Percentiles rank a stretch among this genome's conserved stretches.
Conservation (phyloP, 257 asterid species). For the Linderniella brevidens region DNA sequence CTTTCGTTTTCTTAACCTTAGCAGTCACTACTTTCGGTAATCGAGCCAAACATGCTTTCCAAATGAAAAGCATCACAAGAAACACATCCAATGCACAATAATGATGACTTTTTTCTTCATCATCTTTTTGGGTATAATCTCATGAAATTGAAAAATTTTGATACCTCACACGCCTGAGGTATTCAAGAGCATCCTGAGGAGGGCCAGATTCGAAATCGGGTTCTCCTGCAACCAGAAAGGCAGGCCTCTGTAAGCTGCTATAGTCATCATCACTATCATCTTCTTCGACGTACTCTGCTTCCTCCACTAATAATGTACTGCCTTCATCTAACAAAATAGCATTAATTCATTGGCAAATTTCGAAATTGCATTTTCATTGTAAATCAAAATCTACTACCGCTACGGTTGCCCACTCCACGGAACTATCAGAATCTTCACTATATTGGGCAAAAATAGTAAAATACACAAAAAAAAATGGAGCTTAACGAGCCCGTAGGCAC, state of each 20-base stretch:
- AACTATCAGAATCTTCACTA: too few species aligned
- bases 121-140: constrained; percentile 1
- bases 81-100: neutral
- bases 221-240: constrained; percentile 63
- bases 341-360: constrained; percentile 17
- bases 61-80: neutral
- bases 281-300: constrained; percentile 28
- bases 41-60: constrained; percentile 9
- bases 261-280: constrained; percentile 79
- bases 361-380: neutral
- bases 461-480: too few species aligned
- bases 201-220: constrained; percentile 96
- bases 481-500: too few species aligned
- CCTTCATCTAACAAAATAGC: constrained; percentile 16
- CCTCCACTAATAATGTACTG: constrained; percentile 19
- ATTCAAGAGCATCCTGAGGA: constrained; percentile 89
- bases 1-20: constrained; percentile 39
- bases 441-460: too few species aligned
- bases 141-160: constrained; percentile 10
- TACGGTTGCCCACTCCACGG: too few species aligned
- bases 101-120: too few species aligned
- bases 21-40: constrained; percentile 64
- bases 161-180: constrained; percentile 94
- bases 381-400: too few species aligned
- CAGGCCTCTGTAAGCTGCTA: constrained; percentile 64